Conservation (phyloP, 2,329 filamentous ascomycete genomes). For the Cytospora piceicola region DNA sequence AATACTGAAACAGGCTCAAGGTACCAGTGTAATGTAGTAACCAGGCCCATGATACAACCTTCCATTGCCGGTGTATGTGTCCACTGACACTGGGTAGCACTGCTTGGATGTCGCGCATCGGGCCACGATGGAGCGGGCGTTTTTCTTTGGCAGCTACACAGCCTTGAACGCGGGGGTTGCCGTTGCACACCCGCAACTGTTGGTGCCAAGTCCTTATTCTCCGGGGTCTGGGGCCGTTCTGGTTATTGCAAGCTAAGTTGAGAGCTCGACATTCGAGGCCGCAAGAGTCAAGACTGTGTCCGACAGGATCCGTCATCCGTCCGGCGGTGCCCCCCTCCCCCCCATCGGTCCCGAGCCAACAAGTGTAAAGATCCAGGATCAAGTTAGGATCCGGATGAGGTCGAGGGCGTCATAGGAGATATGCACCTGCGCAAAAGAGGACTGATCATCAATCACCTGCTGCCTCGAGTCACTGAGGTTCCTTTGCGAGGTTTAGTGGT, state of each 20-base stretch:
- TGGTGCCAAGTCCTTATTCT: constrained; percentile 9
- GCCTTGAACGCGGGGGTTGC: not conserved
- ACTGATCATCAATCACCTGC: not conserved
- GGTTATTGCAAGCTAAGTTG: not conserved
- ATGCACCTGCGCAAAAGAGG: not conserved
- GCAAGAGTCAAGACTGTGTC: not conserved
- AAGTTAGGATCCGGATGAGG: not conserved
- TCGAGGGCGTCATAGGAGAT: not conserved
- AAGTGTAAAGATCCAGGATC: not conserved
- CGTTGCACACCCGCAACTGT: not conserved
- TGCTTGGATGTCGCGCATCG: not conserved
- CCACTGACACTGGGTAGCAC: not conserved
- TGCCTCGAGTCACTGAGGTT: no score
- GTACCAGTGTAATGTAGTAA: not conserved
- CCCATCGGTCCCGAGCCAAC: not conserved
- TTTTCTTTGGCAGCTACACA: constrained; percentile 1
- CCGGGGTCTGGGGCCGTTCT: not conserved
- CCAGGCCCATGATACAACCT: not conserved
- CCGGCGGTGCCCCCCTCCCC: not conserved
- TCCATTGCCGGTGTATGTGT: not conserved
- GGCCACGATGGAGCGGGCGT: constrained; percentile 1
- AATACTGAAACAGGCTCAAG: not conserved
- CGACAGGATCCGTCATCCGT: not conserved
- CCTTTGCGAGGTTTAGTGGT: not conserved
- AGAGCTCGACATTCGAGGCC: not conserved